Evolutionary conservation across 2,329 filamentous ascomycete species (phyloP).

Genomic region (Paecilomyces formosus): DNA sequence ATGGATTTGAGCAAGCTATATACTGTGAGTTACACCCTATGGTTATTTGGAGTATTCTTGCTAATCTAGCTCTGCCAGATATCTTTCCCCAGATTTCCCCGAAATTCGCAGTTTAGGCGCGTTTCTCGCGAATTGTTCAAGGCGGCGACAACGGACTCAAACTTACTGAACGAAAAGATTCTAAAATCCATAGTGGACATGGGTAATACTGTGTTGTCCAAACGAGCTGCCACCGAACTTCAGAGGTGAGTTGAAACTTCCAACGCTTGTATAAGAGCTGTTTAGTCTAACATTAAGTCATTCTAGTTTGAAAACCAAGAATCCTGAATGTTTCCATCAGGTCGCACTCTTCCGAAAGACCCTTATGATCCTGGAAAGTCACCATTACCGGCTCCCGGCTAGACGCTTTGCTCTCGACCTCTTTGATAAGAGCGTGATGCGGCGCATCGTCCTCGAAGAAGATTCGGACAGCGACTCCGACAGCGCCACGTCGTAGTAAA

Average conservation of each 20-base stretch:
- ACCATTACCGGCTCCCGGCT: conserved; percentile 80
- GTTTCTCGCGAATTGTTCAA: conserved; percentile 41
- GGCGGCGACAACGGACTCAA: conserved; percentile 52
- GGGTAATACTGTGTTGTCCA: conserved; percentile 87
- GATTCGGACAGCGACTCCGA: conserved; percentile 41
- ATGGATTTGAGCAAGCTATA: conserved; percentile 63
- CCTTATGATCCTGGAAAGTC: conserved; percentile 75
- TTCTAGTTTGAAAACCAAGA: conserved; percentile 65
- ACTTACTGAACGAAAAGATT: conserved; percentile 65
- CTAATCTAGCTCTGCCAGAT: conserved; percentile 12
- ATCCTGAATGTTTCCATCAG: conserved; percentile 67
- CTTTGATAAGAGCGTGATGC: conserved; percentile 84
- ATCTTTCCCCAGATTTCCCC: conserved; percentile 29
- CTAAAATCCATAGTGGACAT: conserved; percentile 79
- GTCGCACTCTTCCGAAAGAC: conserved; percentile 75
- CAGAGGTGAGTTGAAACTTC: conserved; percentile 40
- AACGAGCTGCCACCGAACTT: conserved; percentile 76
- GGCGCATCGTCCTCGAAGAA: conserved; percentile 74
- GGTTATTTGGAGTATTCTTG: not conserved
- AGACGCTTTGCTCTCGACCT: conserved; percentile 87
- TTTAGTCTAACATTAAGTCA: conserved; percentile 7
- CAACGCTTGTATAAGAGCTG: conserved; percentile 1
- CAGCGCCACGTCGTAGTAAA: conserved; percentile 15
- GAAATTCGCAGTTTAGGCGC: conserved; percentile 37
- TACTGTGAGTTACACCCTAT: conserved; percentile 2